Conservation (phyloP, 2,329 filamentous ascomycete genomes). For the Ceratocystis albifundus region DNA sequence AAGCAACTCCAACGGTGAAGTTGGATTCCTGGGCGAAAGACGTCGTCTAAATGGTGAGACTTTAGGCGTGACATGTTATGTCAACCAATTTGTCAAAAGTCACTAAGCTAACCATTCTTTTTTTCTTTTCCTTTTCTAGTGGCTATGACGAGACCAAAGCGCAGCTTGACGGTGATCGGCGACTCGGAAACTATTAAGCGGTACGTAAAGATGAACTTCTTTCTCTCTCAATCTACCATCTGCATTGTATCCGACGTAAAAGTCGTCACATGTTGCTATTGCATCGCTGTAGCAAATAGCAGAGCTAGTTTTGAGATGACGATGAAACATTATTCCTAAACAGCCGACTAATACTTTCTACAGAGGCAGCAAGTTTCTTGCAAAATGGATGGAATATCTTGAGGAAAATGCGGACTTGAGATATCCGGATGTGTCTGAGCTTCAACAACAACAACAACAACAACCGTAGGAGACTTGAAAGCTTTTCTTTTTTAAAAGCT, state of each 20-base stretch:
- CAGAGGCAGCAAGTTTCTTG: slow-evolving; percentile 76
- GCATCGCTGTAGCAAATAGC: background rate
- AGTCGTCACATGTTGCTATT: background rate
- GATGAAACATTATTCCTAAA: background rate
- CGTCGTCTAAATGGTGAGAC: slow-evolving; percentile 75
- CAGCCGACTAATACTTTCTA: slow-evolving; percentile 18
- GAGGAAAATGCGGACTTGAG: slow-evolving; percentile 83
- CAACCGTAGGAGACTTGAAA: background rate
- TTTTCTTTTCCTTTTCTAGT: slow-evolving; percentile 52
- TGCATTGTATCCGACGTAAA: background rate
- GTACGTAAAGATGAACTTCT: slow-evolving; percentile 43
- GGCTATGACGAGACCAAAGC: slow-evolving; percentile 89
- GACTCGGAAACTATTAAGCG: slow-evolving; percentile 86
- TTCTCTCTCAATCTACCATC: background rate
- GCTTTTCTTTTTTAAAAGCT: background rate
- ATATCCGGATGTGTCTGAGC: slow-evolving; percentile 58
- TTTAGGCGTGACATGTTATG: slow-evolving; percentile 4
- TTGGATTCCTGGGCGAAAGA: slow-evolving; percentile 88
- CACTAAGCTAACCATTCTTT: slow-evolving; percentile 31
- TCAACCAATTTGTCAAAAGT: background rate
- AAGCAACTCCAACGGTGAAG: slow-evolving; percentile 75
- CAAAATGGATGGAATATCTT: slow-evolving; percentile 80
- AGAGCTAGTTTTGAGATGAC: background rate
- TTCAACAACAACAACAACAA: slow-evolving; percentile 25
- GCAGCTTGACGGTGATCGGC: slow-evolving; percentile 80